Base-by-base conservation (phyloP, 106 monocot species). In the Apostasia ramifera region DNA sequence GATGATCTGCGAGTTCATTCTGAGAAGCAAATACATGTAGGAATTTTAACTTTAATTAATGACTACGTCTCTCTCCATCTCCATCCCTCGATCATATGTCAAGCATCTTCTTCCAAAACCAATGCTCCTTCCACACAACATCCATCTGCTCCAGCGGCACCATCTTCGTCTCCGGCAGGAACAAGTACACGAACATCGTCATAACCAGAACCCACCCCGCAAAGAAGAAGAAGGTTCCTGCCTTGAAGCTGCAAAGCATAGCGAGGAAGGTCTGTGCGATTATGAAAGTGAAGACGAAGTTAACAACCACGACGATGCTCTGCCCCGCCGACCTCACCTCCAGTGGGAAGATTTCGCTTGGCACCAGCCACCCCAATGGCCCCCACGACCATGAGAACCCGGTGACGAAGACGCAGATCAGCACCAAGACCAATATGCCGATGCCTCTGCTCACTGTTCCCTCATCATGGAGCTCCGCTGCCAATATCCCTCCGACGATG, bases 301-400 rank as follows among this genome's bases (percentile, higher is more conserved):
- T 65, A 1, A 80, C 69, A 2, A 63, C 58, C 43, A 80, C 65
- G 8, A 40, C 69, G 40, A 74, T 74, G 40, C 80, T 74, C 65
- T 74, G 73, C 54, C 69, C 79, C 2, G 63, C 74, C 5, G 73
- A 79, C 4, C 78, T 46, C 39, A 78, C 71, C 67, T 78, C 78
- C 45, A 78, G 45, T 8, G 79, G 79, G 8, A 69, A 79, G 2
- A 73, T 74, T 73, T 79, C 79, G 12, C 73, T 73, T 0, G 73
- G 79, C 15, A 79, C 63, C 47, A 73, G 8, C 79, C 79, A 79
- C 38, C 73, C 79, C 40, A 79, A n/a, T 1, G 79, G 73, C 7
- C 73, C 79, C 79, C 79, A 79, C 3, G 79, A 79, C 79, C 57
- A 74, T 13, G 69, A 69, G 57, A 80, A 80, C 0, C 74, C 80